A percentile compares a stretch with the other conserved stretches of the same genome.
Conservation (phyloP, 1,284 basidiomycete genomes). For the Porphyrellus sp. region DNA sequence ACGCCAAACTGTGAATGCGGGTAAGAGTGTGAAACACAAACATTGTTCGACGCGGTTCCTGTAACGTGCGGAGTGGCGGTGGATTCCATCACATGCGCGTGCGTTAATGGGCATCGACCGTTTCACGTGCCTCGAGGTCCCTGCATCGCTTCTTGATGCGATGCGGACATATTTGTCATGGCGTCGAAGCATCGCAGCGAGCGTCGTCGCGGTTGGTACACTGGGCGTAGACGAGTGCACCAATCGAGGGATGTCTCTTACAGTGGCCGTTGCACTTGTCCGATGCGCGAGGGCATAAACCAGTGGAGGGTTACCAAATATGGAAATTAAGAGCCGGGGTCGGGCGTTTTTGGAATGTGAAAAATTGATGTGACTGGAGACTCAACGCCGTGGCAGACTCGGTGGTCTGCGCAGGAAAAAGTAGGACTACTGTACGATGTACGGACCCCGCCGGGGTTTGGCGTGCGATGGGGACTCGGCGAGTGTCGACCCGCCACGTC, state of each 20-base stretch:
- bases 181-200: too few species aligned
- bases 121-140: neutral
- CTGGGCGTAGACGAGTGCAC: too few species aligned
- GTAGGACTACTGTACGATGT: too few species aligned
- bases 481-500: neutral
- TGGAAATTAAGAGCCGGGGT: conserved; percentile 21
- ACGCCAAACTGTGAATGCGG: too few species aligned
- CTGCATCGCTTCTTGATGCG: neutral
- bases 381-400: conserved; percentile 25
- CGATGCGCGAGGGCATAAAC: neutral
- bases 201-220: too few species aligned
- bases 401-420: neutral
- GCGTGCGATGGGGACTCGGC: neutral
- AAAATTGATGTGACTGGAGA: conserved; percentile 18
- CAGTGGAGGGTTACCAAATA: conserved; percentile 20
- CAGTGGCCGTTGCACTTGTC: neutral
- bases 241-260: neutral
- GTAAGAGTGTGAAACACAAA: neutral
- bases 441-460: neutral
- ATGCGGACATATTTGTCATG: too few species aligned
- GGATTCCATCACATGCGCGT: neutral
- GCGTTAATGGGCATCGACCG: neutral
- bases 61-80: neutral
- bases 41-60: too few species aligned
- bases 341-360: conserved; percentile 23